These are phyloP conservation scores for Hymenoscyphus fructigenus DNA, from an alignment of 2,329 filamentous ascomycete species.

Conservation along the genomic window DNA sequence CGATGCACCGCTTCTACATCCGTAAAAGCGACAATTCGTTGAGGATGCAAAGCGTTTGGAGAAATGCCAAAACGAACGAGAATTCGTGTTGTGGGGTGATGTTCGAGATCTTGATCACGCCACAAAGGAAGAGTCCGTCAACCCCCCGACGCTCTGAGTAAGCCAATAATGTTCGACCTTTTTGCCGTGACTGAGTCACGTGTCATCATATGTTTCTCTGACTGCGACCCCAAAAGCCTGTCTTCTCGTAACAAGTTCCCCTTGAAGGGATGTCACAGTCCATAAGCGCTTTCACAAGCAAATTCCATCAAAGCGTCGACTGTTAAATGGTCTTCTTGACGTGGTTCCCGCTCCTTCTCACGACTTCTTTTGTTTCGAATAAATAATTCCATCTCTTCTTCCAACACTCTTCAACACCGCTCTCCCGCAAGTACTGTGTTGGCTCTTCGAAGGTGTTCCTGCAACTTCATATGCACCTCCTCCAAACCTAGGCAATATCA, in stretches of 20 bases:
- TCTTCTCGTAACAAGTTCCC: no score
- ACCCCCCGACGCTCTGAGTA: not conserved
- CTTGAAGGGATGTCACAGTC: no score
- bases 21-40: not conserved
- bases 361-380: no score
- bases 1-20: slow-evolving; percentile 5
- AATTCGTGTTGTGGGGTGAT: slow-evolving; percentile 27
- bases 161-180: not conserved
- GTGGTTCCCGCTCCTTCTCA: no score
- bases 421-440: no score
- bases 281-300: no score
- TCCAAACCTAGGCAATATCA: not conserved
- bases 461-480: not conserved
- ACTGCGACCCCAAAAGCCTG: no score
- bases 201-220: not conserved
- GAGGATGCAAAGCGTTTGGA: slow-evolving; percentile 1
- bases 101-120: slow-evolving; percentile 6
- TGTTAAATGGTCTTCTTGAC: no score
- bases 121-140: not conserved
- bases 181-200: not conserved
- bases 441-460: no score
- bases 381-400: no score
- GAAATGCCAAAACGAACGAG: slow-evolving; percentile 17
- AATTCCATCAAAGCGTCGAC: no score
- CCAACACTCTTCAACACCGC: no score